Base-by-base conservation (phyloP, 2,329 filamentous ascomycete genomes). In the Xylaria sp. region DNA sequence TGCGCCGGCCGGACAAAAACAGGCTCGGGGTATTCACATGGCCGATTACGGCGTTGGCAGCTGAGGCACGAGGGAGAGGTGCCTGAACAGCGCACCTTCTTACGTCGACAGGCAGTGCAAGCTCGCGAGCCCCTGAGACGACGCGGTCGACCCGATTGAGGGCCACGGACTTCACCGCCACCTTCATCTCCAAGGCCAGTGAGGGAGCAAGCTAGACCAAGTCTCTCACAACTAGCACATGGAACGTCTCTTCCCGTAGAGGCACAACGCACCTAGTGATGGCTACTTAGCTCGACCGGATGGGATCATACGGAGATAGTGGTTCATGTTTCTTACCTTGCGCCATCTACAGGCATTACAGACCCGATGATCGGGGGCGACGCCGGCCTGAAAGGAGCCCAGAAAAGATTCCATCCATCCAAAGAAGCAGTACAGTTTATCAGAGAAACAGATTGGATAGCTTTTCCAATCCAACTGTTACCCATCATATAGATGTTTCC, bases 271-370 rank as follows among this genome's bases (percentile, higher is more conserved):
- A 57, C 54, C 54, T 57, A 42, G 35, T 42, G 1, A 4, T 13
- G 12, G 9, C 29, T 53, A n/a, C 3, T 53, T 32, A 53, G 25
- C 4, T 18, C 50, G 12, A 12, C 25, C 1, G 3, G 9, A 23
- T 32, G 12, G 18, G 25, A 32, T 2, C 48, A 18, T 29, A 51
- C 23, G 16, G 48, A 51, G 27, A 18, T 5, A 51, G 25, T 21
- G 18, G 18, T 57, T 42, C 54, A 16, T 21, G 18, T 5, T 57
- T 42, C 54, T 25, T 18, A 57, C 54, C 54, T 57, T 57, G 54
- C 54, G 54, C 54, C 54, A 57, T 57, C 54, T 57, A 42, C 35
- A 57, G 32, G 54, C 35, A 40, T 57, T 25, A 21, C 54, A 57
- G 21, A 37, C 32, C n/a, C 54, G 54, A 40, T 57, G 35, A 5